Evolutionary conservation across 345 rosid species (phyloP).

Genomic region (Brassica napus): Da-Ae NC_063443.1:16481501-16482000

Average conservation of each 20-base stretch:
- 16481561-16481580: slow-evolving; percentile 70
- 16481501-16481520: slow-evolving; percentile 47
- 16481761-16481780: slow-evolving; percentile 61
- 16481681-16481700: slow-evolving; percentile 57
- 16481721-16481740: slow-evolving; percentile 57
- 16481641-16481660: slow-evolving; percentile 66
- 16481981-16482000: slow-evolving; percentile 58
- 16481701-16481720: slow-evolving; percentile 50
- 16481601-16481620: slow-evolving; percentile 55
- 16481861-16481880: slow-evolving; percentile 67
- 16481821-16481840: slow-evolving; percentile 59
- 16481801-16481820: slow-evolving; percentile 73
- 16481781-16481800: slow-evolving; percentile 42
- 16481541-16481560: slow-evolving; percentile 59
- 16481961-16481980: slow-evolving; percentile 67
- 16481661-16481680: slow-evolving; percentile 61
- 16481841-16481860: slow-evolving; percentile 59
- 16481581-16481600: slow-evolving; percentile 59
- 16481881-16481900: slow-evolving; percentile 44
- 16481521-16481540: slow-evolving; percentile 50
- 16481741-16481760: slow-evolving; percentile 73
- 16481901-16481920: slow-evolving; percentile 59
- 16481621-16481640: slow-evolving; percentile 58
- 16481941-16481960: slow-evolving; percentile 67
- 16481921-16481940: slow-evolving; percentile 55